Conservation (phyloP, 2,329 filamentous ascomycete genomes). For the Pseudofabraea citricarpa region DNA sequence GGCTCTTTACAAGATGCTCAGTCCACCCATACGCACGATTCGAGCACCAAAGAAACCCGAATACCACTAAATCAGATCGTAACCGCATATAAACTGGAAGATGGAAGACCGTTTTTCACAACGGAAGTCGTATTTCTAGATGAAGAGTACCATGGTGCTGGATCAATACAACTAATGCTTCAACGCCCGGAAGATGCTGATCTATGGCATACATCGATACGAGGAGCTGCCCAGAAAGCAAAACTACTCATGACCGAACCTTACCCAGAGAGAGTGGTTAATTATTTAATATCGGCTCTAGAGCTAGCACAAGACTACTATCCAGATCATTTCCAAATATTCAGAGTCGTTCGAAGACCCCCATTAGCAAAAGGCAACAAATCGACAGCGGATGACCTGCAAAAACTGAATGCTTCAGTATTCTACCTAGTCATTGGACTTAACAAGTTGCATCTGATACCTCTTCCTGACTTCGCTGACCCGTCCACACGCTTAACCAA, state of each 20-base stretch:
- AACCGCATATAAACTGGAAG: constrained; percentile 62
- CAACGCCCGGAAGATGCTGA: constrained; percentile 60
- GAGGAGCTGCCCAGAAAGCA: constrained; percentile 51
- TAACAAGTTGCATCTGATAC: constrained; percentile 65
- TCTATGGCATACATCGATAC: constrained; percentile 58
- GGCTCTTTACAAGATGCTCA: constrained; percentile 59
- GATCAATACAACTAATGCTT: constrained; percentile 60
- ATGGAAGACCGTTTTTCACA: constrained; percentile 60
- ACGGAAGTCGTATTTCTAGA: constrained; percentile 66
- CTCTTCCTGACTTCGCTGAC: constrained; percentile 52
- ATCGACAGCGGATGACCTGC: constrained; percentile 61
- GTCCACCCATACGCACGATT: constrained; percentile 39
- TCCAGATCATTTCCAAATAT: constrained; percentile 61
- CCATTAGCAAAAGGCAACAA: constrained; percentile 45
- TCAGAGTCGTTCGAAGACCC: constrained; percentile 62
- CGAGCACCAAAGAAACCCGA: constrained; percentile 46
- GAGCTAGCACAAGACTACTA: constrained; percentile 67
- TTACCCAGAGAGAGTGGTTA: constrained; percentile 54
- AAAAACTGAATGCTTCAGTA: constrained; percentile 58
- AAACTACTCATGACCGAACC: constrained; percentile 44
- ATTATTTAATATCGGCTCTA: constrained; percentile 56
- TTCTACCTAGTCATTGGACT: constrained; percentile 66
- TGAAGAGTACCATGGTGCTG: constrained; percentile 55
- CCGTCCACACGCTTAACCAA: constrained; percentile 36
- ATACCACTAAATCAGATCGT: constrained; percentile 63